Base-by-base conservation (phyloP, 2,329 filamentous ascomycete genomes). In the Epichloe gansuensis region DNA sequence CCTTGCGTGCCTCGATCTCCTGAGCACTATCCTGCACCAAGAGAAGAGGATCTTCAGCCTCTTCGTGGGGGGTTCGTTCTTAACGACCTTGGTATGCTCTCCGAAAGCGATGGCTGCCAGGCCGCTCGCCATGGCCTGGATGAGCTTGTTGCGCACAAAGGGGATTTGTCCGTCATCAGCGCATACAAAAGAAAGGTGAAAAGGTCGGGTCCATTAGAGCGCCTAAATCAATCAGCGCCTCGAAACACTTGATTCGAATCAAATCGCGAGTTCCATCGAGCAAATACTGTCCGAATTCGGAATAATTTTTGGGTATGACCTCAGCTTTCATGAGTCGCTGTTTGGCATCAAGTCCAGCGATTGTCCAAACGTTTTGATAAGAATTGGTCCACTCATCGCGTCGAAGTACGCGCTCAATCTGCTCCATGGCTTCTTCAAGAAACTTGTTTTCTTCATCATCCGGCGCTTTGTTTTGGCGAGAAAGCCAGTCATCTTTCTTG, bases 321-420 rank as follows among this genome's bases (percentile, higher is more conserved):
- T 77, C 74, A 3, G 78, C 77, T 66, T 83, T 82, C 81, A 85
- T 85, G 50, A 85, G 67, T 42, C 70, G 72, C 60, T 75, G 74
- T 61, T 82, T 80, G 52, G 82, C 82, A 52, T 82, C 76, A 44
- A 85, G 66, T 4, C 78, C 78, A 17, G 82, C 77, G 56, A 76
- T 74, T 17, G 82, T 83, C 73, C 80, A 82, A 52, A 82, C 75
- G 56, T 86, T 86, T 55, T 85, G 81, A 61, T 83, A 84, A 3
- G 82, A 85, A 55, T 78, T 73, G 15, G 80, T 80, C 76, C 83
- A 86, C 62, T 85, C 81, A 61, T 86, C 83, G 68, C 82, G 82
- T 23, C 82, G 74, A 47, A 82, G 75, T 58, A 83, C 81, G 51
- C 82, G 75, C 59, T 86, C 81, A 46, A 86, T 83, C 63, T 85